phyloP scores from a whole-genome alignment of 768 basidiomycete genomes.

The Tricholomella constricta region DNA sequence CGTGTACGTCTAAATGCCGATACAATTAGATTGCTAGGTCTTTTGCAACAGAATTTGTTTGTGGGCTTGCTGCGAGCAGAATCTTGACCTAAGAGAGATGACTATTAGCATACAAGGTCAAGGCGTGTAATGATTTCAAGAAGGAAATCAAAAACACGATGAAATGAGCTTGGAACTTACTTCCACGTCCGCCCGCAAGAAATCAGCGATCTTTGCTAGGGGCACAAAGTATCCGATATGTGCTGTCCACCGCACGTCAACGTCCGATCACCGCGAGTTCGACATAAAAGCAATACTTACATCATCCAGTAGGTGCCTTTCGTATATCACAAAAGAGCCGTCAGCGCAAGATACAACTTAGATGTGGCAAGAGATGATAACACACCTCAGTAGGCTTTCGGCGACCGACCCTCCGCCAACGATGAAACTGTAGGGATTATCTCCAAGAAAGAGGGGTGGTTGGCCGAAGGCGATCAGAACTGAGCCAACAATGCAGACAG shows the following conservation, averaged over 20 bases:
- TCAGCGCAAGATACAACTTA: constrained; percentile 9
- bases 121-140: too few species aligned
- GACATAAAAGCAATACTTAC: constrained; percentile 48
- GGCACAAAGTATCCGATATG: constrained; percentile 98
- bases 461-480: too few species aligned
- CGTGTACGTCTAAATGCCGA: constrained; percentile 76
- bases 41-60: too few species aligned
- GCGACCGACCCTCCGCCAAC: constrained; percentile 73
- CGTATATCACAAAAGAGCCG: constrained; percentile 47
- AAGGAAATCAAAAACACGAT: neutral
- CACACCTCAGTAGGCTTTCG: constrained; percentile 92
- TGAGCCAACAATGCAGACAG: neutral
- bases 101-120: neutral
- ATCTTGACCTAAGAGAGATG: constrained; percentile 73
- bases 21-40: too few species aligned
- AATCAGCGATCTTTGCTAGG: constrained; percentile 94
- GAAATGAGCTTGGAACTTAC: constrained; percentile 37
- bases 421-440: too few species aligned
- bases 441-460: too few species aligned
- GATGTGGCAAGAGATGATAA: constrained; percentile 20
- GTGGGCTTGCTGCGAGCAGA: constrained; percentile 66
- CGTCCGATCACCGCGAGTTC: neutral
- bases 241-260: constrained; percentile 47
- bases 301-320: constrained; percentile 91
- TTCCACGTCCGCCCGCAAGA: constrained; percentile 89